Evolutionary conservation across 805 yeast species (phyloP), one percentile per base, ranked within the genome.

Genomic region (Komagataella kurtzmanii): DNA sequence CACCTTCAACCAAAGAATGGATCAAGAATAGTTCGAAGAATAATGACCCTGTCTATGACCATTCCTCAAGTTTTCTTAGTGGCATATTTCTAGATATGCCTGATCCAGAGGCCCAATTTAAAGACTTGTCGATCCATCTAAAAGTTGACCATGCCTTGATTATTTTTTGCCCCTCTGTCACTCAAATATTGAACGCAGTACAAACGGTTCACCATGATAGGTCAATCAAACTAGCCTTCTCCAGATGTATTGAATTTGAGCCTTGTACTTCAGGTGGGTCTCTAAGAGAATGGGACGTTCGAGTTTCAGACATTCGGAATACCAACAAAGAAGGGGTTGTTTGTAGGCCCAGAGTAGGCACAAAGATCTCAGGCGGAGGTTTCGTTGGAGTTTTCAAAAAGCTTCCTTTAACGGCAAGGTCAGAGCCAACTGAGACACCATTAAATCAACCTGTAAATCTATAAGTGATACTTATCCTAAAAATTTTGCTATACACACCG

Each of bases 51-150:
- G 54, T 53, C 14, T 53, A 54, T 7, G 44, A 47, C 6, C 17
- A 23, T 6, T 51, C 54, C 6, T 50, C 52, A 3, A 67, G 65
- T 3, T 72, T 68, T 54, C 61, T 72, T 44, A 62, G 65, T 54
- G 80, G 76, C 30, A 70, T 64, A 0, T 75, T 76, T 51, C 57
- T 76, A 6, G 81, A 76, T 54, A 67, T 76, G 67, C 76, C 79
- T 5, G 69, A 65, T 36, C 66, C 73, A 14, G 65, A 66, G 12
- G 57, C 58, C n/a, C 67, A 73, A 24, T 51, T 76, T 21, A 51
- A 52, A 3, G 55, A 56, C 2, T 57, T 76, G 6, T 61, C 74
- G 1, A 53, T 60, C 7, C 57, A 63, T 48, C 54, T 76, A 54
- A 65, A 63, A 51, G 58, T 70, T 5, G 76, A 74, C 55, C 65